Base-by-base conservation (phyloP, 2,329 filamentous ascomycete genomes). In the Neophaeococcomyces mojaviensis region DNA sequence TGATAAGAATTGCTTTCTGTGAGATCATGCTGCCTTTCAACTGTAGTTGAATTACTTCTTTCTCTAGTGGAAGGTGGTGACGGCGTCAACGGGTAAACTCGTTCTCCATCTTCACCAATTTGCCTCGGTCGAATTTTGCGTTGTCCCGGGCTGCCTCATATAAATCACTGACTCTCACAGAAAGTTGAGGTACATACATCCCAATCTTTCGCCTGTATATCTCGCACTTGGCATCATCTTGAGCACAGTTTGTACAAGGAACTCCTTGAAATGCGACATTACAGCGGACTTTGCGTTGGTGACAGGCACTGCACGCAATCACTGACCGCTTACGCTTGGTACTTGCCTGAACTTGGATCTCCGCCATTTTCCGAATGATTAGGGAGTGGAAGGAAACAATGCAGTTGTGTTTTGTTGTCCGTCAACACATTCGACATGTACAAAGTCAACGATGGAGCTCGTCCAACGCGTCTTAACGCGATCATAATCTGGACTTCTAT, bases 241-340 rank as follows among this genome's bases (percentile, higher is more conserved):
- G 50, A 37, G 24, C 18, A 49, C 59, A 60, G 33, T 57, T 56
- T 13, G 48, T 49, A 39, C 59, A 61, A 40, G 59, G 59, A 16
- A 56, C 46, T 41, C 39, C 54, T 43, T 54, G 53, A 28, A 28
- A 10, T 28, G 24, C 24, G 24, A 28, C 24, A 40, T 61, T 57
- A 49, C 59, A 61, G 4, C 59, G 57, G 15, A 61, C 49, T 48
- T 61, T 61, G 19, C 59, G 57, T 37, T 53, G 57, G 44, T 58
- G 55, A 40, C 59, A 61, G 35, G 36, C 49, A 38, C 42, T 41
- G 49, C 55, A 57, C 20, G 55, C 24, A 28, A 55, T 9, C 52
- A 51, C 16, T 28, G 24, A 28, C 10, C 24, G 24, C 24, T 28
- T 28, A 10, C 24, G 24, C 24, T 28, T 28, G 24, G 5, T 28